Conservation (phyloP, 2,329 filamentous ascomycete genomes). For the Epichloe typhina region DNA sequence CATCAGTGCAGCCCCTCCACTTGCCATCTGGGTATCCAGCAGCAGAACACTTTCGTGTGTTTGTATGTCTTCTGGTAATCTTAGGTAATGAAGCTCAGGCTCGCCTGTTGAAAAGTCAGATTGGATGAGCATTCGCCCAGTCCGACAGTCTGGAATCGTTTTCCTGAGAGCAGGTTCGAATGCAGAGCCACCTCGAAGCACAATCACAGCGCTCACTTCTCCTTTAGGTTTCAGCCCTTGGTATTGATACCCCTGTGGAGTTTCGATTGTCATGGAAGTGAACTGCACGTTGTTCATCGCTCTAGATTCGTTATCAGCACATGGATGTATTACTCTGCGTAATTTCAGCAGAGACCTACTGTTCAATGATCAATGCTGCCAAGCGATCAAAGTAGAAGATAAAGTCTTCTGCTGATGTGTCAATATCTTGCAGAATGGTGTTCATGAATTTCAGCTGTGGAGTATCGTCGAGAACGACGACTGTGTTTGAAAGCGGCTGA, state of each 20-base stretch:
- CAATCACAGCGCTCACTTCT: constrained; percentile 71
- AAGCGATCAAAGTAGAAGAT: constrained; percentile 95
- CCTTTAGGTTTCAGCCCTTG: constrained; percentile 57
- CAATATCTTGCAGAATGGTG: constrained; percentile 73
- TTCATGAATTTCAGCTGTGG: constrained; percentile 78
- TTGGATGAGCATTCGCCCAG: constrained; percentile 81
- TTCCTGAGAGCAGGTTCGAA: constrained; percentile 80
- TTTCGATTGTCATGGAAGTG: constrained; percentile 48
- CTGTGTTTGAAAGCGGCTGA: constrained; percentile 59
- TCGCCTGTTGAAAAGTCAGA: constrained; percentile 76
- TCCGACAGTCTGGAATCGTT: constrained; percentile 84
- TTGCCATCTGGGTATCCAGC: constrained; percentile 88
- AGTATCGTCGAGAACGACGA: constrained; percentile 61
- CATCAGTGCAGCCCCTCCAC: constrained; percentile 77
- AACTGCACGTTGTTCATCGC: constrained; percentile 69
- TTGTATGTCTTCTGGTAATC: constrained; percentile 60
- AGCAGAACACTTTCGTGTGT: constrained; percentile 71
- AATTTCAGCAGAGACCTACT: constrained; percentile 31
- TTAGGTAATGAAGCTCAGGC: constrained; percentile 83
- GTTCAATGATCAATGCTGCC: constrained; percentile 70
- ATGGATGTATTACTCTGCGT: neutral
- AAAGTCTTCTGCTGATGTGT: constrained; percentile 75
- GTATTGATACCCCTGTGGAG: constrained; percentile 58
- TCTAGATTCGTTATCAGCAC: constrained; percentile 26
- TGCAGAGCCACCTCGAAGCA: constrained; percentile 77